Evolutionary conservation across 768 basidiomycete species (phyloP).

Genomic region (Suillus paluster): DNA sequence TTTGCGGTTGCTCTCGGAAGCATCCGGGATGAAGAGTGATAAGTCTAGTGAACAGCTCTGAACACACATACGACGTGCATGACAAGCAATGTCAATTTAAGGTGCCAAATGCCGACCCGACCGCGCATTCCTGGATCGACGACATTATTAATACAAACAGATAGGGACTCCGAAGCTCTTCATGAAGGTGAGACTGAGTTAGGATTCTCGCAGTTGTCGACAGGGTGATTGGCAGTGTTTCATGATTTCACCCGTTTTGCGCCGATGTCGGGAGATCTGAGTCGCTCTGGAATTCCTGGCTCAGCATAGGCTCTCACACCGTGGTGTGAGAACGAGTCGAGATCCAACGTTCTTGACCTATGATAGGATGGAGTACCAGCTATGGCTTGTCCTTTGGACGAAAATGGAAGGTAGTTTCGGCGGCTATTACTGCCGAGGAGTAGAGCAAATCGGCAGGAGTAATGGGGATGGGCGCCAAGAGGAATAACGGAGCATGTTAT

Average conservation of each 20-base stretch:
- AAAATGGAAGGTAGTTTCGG: too few species aligned
- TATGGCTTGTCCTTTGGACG: too few species aligned
- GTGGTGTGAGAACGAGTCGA: background rate
- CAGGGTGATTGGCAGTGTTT: background rate
- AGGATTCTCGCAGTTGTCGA: background rate
- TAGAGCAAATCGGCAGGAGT: too few species aligned
- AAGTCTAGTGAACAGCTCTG: too few species aligned
- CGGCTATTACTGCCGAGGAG: too few species aligned
- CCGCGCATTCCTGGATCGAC: background rate
- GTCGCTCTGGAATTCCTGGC: too few species aligned
- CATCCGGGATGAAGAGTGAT: background rate
- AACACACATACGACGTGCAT: too few species aligned
- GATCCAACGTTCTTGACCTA: background rate
- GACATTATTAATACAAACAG: background rate
- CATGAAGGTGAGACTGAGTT: background rate
- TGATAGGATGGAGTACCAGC: too few species aligned
- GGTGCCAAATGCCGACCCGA: background rate
- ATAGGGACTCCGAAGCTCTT: background rate
- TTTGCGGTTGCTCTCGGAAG: background rate
- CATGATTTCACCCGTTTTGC: background rate
- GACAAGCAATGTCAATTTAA: background rate
- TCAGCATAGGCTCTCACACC: background rate
- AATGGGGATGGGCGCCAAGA: too few species aligned
- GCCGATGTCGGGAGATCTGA: background rate
- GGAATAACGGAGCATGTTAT: background rate